Conservation (phyloP, 2,329 filamentous ascomycete species). For the Alternaria postmessia region DNA sequence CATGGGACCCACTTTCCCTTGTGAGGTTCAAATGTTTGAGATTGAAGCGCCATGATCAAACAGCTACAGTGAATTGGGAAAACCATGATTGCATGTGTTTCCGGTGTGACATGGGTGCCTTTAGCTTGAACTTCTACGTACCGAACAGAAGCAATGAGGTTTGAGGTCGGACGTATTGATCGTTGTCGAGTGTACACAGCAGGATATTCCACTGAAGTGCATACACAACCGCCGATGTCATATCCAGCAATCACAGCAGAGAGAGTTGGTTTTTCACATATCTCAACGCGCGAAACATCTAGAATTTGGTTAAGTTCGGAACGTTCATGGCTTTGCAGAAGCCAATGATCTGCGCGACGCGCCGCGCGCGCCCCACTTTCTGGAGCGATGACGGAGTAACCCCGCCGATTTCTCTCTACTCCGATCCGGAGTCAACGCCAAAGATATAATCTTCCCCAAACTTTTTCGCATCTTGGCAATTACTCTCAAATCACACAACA, state of each 20-base stretch:
- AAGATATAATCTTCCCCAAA: constrained; percentile 35
- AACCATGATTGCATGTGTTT: fast-evolving
- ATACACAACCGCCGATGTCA: neutral
- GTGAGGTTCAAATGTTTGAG: constrained; percentile 10
- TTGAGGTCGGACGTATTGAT: neutral
- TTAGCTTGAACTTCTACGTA: neutral
- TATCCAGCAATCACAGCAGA: neutral
- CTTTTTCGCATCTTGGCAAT: constrained; percentile 16
- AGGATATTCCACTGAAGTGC: neutral
- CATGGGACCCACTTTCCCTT: constrained; percentile 26
- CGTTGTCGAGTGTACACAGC: neutral
- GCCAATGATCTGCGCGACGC: constrained; percentile 6
- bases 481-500: constrained; percentile 31
- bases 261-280: neutral
- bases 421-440: constrained; percentile 43
- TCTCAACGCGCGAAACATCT: neutral
- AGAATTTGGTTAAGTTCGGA: neutral
- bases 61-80: neutral
- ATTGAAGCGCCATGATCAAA: neutral
- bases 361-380: constrained; percentile 13
- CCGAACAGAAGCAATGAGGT: no score
- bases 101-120: fast-evolving
- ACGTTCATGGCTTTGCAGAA: neutral
- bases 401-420: constrained; percentile 36
- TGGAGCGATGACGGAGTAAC: constrained; percentile 49